Base-by-base conservation (phyloP, 208 protist genomes). In the Trypanosomatidae sp. region DNA sequence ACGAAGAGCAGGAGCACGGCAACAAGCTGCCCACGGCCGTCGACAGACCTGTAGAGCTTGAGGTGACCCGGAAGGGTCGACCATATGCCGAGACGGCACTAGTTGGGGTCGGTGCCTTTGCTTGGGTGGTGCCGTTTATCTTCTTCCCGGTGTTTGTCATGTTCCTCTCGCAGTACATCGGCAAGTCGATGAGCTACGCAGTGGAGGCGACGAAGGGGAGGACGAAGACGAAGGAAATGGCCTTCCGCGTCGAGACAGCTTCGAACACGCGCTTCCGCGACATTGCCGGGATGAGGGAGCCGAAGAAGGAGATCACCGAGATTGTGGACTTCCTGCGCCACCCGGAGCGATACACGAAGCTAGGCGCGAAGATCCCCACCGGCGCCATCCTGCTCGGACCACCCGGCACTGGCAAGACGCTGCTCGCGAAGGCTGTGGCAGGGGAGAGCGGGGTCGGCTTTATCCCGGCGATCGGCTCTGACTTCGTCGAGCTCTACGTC, bases 401-500 rank as follows among this genome's bases (percentile, higher is more conserved):
- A 22, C 97, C 97, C 17, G 96, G 95, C 53, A 98, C 91, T 25
- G 97, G 95, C 66, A 99, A 99, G 73, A 99, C 97, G 28, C 81
- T 99, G 47, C 88, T 99, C 6, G 97, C 96, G 8, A 97, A 96
- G 74, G 96, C 97, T 41, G 92, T 98, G 15, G 95, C 97, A 1
- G 94, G 91, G 19, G 95, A 98, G 82, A 88, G 92, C 67, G 86
- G 80, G 3, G 95, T 98, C 19, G 87, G 84, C 28, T 99, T 99
- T 77, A 94, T 98, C 66, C 80, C 87, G 43, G 88, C 98, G 36
- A 95, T 90, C 50, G 98, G 97, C 17, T 97, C 93, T 17, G 97
- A 99, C 72, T 99, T 99, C 82, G 86, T 98, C 12, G 97, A 99
- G 85, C 97, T 99, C 76, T 99, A 99, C 83, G 97, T 98, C 8